These are phyloP conservation scores for Paragyromitra xinjiangensis DNA, from an alignment of 495 filamentous ascomycete species.

Conservation along the genomic window DNA sequence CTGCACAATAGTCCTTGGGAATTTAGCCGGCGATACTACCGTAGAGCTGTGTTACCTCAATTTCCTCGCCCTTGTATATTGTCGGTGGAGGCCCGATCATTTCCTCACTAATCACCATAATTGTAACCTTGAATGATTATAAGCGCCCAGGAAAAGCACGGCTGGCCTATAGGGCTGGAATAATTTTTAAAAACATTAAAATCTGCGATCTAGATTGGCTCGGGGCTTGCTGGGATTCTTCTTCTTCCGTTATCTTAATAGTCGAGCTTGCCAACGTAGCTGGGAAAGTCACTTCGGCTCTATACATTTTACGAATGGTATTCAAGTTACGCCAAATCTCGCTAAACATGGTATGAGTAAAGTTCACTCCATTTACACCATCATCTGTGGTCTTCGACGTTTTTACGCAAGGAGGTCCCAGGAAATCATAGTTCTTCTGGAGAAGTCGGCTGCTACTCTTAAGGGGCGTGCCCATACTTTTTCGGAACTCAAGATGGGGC, in stretches of 20 bases:
- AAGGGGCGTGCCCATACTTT: not conserved
- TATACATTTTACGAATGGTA: not conserved
- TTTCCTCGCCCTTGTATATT: not conserved
- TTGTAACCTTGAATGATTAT: not conserved
- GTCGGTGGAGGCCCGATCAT: not conserved
- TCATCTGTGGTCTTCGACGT: not conserved
- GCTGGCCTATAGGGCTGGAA: too few species aligned
- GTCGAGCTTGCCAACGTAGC: too few species aligned
- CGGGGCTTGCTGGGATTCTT: too few species aligned
- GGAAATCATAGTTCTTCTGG: not conserved
- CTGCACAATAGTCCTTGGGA: not conserved
- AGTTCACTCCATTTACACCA: not conserved
- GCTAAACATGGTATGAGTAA: not conserved
- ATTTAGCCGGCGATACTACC: not conserved
- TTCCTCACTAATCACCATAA: not conserved
- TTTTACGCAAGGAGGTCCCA: not conserved
- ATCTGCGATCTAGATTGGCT: too few species aligned
- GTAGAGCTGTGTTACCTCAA: not conserved
- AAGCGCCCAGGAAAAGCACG: not conserved
- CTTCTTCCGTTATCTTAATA: too few species aligned
- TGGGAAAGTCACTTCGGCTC: not conserved
- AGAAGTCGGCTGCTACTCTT: not conserved
- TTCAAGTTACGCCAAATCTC: slow-evolving; percentile 1
- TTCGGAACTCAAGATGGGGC: not conserved
- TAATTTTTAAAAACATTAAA: too few species aligned